Evolutionary conservation across 257 asterid genomes (phyloP).

Genomic region (Ballota nigra): DNA sequence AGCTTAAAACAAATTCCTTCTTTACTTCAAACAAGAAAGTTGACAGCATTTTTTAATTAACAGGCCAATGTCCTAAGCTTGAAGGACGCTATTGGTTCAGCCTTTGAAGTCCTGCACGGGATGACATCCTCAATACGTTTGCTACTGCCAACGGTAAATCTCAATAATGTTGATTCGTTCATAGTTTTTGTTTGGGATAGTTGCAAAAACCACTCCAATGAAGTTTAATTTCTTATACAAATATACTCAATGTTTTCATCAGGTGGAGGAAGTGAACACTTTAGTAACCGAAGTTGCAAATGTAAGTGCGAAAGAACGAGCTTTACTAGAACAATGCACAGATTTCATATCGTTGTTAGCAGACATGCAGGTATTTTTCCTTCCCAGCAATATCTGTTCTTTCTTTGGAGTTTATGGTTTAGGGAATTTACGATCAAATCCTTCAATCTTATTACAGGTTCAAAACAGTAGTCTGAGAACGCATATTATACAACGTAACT

Average conservation of each 20-base stretch:
- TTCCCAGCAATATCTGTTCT: not conserved
- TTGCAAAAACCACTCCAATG: not conserved
- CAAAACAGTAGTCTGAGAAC: slow-evolving; percentile 48
- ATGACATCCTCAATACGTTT: slow-evolving; percentile 55
- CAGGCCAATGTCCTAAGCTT: slow-evolving; percentile 71
- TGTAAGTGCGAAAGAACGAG: slow-evolving; percentile 60
- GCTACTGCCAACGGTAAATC: slow-evolving; percentile 56
- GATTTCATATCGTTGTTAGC: slow-evolving; percentile 52
- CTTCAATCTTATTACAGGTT: slow-evolving; percentile 31
- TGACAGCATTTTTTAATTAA: not conserved
- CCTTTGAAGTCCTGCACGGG: slow-evolving; percentile 81
- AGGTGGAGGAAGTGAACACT: slow-evolving; percentile 65
- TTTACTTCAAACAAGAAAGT: not conserved
- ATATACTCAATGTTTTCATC: not conserved
- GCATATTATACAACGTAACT: slow-evolving; percentile 46
- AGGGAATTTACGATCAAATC: not conserved
- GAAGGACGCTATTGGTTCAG: slow-evolving; percentile 83
- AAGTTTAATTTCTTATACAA: not conserved
- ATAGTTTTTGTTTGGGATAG: not conserved
- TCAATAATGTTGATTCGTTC: not conserved
- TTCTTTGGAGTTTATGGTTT: not conserved
- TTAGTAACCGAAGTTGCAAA: slow-evolving; percentile 61
- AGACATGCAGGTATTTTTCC: slow-evolving; percentile 41
- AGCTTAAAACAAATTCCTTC: not conserved
- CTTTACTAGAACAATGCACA: slow-evolving; percentile 67